phyloP scores from a whole-genome alignment of 192 early-diverging fungal genomes.

The Coemansia sp. region DNA sequence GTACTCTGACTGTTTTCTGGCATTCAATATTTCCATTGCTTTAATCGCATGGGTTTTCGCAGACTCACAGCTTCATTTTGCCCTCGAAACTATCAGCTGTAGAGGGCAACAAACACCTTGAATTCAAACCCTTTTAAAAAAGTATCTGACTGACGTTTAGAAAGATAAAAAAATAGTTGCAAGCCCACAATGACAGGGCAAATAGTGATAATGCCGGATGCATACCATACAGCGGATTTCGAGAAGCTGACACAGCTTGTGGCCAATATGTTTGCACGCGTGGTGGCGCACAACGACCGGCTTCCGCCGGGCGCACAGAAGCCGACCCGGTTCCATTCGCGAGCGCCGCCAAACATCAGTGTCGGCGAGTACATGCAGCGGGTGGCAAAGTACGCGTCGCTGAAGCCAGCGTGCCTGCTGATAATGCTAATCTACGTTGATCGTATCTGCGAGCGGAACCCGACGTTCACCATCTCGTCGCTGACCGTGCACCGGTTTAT shows the following conservation, averaged over 20 bases:
- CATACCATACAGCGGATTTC: conserved; percentile 43
- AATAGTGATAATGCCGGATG: conserved; percentile 35
- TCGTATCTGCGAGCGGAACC: conserved; percentile 68
- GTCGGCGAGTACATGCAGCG: conserved; percentile 87
- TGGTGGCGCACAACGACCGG: conserved; percentile 68
- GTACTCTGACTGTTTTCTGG: too few species aligned
- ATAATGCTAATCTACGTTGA: conserved; percentile 94
- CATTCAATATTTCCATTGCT: too few species aligned
- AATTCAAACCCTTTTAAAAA: too few species aligned
- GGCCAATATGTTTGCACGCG: conserved; percentile 49
- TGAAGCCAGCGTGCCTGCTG: conserved; percentile 85
- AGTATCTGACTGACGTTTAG: too few species aligned
- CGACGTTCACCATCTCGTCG: conserved; percentile 88
- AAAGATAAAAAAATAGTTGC: background rate
- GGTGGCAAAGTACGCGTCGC: conserved; percentile 86
- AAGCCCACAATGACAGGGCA: background rate
- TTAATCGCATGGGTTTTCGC: too few species aligned
- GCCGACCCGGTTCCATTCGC: conserved; percentile 93
- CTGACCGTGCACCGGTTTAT: conserved; percentile 94
- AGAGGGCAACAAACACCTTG: too few species aligned
- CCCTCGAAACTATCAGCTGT: too few species aligned
- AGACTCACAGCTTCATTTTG: too few species aligned
- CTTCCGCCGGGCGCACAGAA: conserved; percentile 50
- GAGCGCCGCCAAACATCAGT: conserved; percentile 83
- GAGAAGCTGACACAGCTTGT: conserved; percentile 41